These are phyloP conservation scores for Ehretia macrophylla DNA, from an alignment of 257 asterid genomes.

Conservation along the genomic window DNA sequence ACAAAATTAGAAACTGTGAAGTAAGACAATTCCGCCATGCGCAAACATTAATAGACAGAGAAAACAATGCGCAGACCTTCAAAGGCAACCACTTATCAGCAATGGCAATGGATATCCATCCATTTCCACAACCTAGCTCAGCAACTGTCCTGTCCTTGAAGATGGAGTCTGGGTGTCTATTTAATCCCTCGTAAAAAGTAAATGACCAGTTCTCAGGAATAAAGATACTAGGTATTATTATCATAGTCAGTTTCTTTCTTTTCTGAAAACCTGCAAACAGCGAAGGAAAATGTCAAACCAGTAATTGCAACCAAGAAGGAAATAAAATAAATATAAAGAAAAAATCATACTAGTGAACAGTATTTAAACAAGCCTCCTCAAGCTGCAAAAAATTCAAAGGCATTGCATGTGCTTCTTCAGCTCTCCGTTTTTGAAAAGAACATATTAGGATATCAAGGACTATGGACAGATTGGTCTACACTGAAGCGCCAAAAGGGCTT, in stretches of 20 bases:
- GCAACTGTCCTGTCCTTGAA: conserved; percentile 87
- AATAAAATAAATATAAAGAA: not conserved
- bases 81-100: conserved; percentile 93
- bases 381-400: no score
- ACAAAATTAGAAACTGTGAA: not conserved
- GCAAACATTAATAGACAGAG: conserved; percentile 5
- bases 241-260: conserved; percentile 85
- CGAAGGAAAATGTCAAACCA: conserved; percentile 13
- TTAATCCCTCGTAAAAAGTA: conserved; percentile 95
- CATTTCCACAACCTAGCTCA: conserved; percentile 99
- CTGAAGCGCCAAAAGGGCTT: no score
- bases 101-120: conserved; percentile 98
- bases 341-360: not conserved
- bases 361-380: no score
- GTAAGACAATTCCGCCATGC: not conserved
- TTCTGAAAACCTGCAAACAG: conserved; percentile 51
- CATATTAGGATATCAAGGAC: no score
- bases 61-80: conserved; percentile 47
- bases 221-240: conserved; percentile 95
- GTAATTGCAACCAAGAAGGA: conserved; percentile 7
- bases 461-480: no score
- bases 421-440: no score
- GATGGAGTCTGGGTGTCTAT: conserved; percentile 90
- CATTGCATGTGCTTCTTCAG: no score
- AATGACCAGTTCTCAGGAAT: conserved; percentile 98